Conservation (phyloP, 257 asterid species). For the Ilex aquifolium region DNA sequence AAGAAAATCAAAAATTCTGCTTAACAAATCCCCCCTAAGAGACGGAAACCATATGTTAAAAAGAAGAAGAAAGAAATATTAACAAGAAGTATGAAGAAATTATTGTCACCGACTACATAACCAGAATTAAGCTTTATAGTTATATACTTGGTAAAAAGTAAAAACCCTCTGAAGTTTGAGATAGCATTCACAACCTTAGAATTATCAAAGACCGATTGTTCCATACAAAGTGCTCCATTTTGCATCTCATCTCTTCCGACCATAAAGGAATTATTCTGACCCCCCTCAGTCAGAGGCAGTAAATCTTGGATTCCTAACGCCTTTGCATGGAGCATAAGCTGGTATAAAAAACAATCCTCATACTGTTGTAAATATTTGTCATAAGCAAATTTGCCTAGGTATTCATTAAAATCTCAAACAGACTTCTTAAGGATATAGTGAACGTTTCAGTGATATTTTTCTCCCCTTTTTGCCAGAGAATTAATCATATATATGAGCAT, state of each 20-base stretch:
- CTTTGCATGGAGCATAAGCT: conserved; percentile 24
- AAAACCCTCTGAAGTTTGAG: background rate
- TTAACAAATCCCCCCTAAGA: background rate
- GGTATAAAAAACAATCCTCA: conserved; percentile 11
- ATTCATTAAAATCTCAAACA: too few relatives aligned
- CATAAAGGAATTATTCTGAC: conserved; percentile 20
- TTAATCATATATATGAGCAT: too few relatives aligned
- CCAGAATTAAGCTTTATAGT: too few relatives aligned
- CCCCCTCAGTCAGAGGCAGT: conserved; percentile 11
- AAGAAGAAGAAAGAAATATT: background rate
- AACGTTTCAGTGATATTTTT: too few relatives aligned
- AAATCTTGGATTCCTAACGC: conserved; percentile 23
- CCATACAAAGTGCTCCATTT: conserved; percentile 24
- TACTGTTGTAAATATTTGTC: conserved; percentile 4
- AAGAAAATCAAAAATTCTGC: conserved; percentile 2
- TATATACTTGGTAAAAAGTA: too few relatives aligned
- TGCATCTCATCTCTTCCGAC: conserved; percentile 21
- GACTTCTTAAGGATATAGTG: too few relatives aligned
- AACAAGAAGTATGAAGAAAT: background rate
- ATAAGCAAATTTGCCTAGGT: background rate
- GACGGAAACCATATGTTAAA: background rate
- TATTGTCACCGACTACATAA: too few relatives aligned
- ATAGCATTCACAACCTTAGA: conserved; percentile 41
- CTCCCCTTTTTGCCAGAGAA: too few relatives aligned
- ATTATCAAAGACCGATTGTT: conserved; percentile 13